phyloP scores from a whole-genome alignment of 768 basidiomycete genomes.

The Tricholoma matsutake region DNA sequence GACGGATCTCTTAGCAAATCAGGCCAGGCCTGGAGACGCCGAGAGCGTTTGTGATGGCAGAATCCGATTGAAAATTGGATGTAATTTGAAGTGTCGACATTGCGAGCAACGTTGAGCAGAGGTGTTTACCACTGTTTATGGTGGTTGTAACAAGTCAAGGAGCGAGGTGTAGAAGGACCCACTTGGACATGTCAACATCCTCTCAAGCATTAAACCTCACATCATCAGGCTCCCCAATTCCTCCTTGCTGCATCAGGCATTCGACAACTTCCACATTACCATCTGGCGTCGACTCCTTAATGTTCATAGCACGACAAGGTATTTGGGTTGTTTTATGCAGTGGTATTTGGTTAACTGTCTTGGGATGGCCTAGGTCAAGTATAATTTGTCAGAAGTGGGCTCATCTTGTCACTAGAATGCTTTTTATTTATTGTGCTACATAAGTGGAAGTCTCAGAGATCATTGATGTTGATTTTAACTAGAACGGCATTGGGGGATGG shows the following conservation, averaged over 20 bases:
- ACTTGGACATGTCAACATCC: constrained; percentile 8
- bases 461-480: not conserved
- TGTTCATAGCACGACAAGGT: constrained; percentile 14
- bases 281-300: constrained; percentile 15
- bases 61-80: too few relatives aligned
- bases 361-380: not conserved
- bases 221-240: constrained; percentile 8
- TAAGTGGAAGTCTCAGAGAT: constrained; percentile 5
- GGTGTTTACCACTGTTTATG: too few relatives aligned
- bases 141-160: too few relatives aligned
- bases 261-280: constrained; percentile 16
- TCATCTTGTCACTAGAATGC: constrained; percentile 13
- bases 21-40: too few relatives aligned
- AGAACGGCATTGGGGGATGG: constrained; percentile 1
- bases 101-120: too few relatives aligned
- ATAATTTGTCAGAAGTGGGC: constrained; percentile 9
- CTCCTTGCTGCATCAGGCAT: constrained; percentile 3
- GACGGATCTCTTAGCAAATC: too few relatives aligned
- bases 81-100: too few relatives aligned
- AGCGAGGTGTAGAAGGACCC: constrained; percentile 8
- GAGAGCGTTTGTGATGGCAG: too few relatives aligned
- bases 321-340: constrained; percentile 8
- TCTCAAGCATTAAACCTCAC: not conserved
- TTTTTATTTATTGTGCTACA: not conserved
- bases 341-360: constrained; percentile 7